These are phyloP conservation scores for Trichoderma sp. DNA, from an alignment of 2,329 filamentous ascomycete genomes.

Conservation along the genomic window DNA sequence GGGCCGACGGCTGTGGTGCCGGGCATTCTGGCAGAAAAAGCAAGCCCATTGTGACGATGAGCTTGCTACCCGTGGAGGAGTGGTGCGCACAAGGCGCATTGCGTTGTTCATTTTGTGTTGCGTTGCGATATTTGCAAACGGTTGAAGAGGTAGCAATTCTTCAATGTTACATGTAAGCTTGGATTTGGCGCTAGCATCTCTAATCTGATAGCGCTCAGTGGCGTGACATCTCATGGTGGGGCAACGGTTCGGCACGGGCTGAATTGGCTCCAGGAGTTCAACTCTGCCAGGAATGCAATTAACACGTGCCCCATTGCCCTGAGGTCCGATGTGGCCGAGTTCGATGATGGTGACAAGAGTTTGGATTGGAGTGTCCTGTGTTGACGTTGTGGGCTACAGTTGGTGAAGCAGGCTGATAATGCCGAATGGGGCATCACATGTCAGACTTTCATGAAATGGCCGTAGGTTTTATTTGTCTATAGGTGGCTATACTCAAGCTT, in stretches of 20 bases:
- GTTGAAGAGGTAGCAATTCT: background rate
- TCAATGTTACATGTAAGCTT: background rate
- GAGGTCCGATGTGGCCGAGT: background rate
- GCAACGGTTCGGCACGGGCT: slow-evolving; percentile 20
- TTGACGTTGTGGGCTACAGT: background rate
- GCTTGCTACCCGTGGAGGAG: slow-evolving; percentile 30
- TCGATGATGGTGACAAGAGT: background rate
- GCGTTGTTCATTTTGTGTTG: slow-evolving; percentile 44
- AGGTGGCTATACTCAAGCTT: background rate
- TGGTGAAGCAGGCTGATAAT: background rate
- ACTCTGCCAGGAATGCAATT: background rate
- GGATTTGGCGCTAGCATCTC: slow-evolving; percentile 11
- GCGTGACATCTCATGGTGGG: slow-evolving; percentile 24
- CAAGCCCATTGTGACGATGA: slow-evolving; percentile 40
- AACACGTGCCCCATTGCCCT: background rate
- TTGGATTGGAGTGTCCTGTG: background rate
- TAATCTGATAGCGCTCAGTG: slow-evolving; percentile 7
- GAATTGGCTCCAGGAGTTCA: background rate
- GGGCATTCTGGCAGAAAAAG: slow-evolving; percentile 42
- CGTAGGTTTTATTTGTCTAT: background rate
- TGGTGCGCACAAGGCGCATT: slow-evolving; percentile 41
- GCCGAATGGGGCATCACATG: background rate
- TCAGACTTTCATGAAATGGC: background rate
- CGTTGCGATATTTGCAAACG: background rate
- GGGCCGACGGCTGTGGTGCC: slow-evolving; percentile 32